Base-by-base conservation (phyloP, 495 filamentous ascomycete species). In the Evernia prunastri region DNA sequence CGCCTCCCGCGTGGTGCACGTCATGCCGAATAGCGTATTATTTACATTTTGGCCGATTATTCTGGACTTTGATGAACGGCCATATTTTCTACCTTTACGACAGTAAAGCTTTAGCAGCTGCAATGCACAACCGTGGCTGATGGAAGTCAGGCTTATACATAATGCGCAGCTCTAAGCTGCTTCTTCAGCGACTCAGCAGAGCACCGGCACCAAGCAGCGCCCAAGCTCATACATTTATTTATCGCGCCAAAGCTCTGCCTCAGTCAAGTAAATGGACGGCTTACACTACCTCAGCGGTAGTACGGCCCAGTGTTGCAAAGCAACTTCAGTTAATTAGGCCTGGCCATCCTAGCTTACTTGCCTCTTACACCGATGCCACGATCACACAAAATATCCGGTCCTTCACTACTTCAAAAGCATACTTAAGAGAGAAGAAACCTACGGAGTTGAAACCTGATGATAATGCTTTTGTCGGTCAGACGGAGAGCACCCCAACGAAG, bases 161-260 rank as follows among this genome's bases (percentile, higher is more conserved):
- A 13, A 70, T 70, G 68, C 63, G 68, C 68, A 70, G 68, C 68
- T 68, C 68, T 58, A 63, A 64, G 63, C 68, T 68, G 68, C 64
- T 70, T 37, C 40, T 66, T 47, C 68, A 63, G 60, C 66, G 57
- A 63, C 18, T 68, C n/a, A 63, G 68, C 60, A 57, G 54, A 49
- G 29, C 63, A 25, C 63, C 58, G 60, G 58, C 63, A 42, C 56
- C 23, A 37, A 64, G 56, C 56, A 61, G 12, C 49, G n/a, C 49
- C 37, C 61, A 67, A 29, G 25, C 20, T 23, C 56, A 47, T 42
- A 31, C 61, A 20, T 59, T 56, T 23, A n/a, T 17, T 18, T 43
- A 40, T 35, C 29, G 49, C 31, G 39, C 39, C 58, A 61, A 51
- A 45, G 33, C 31, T 11, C 58, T 31, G 31, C 49, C 43, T 47